A percentile compares a stretch with the other conserved stretches of the same genome.
Conservation (phyloP, 768 basidiomycete species). For the Hebeloma cylindrosporum region DNA sequence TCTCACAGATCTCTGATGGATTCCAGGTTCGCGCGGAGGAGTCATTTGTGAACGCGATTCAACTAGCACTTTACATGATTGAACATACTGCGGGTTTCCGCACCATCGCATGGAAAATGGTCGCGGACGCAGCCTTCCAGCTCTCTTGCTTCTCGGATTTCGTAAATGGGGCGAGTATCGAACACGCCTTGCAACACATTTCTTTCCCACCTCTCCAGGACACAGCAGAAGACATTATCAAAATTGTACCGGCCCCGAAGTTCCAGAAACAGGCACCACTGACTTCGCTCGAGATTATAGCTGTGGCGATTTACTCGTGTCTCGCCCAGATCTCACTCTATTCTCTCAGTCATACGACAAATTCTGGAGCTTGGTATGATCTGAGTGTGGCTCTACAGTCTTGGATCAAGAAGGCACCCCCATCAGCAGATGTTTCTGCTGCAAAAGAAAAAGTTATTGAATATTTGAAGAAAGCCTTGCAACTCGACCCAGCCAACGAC, state of each 20-base stretch:
- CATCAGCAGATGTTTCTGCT: slow-evolving; percentile 25
- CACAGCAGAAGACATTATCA: slow-evolving; percentile 41
- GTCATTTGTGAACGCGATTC: slow-evolving; percentile 66
- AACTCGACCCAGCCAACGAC: slow-evolving; percentile 68
- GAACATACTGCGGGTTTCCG: slow-evolving; percentile 62
- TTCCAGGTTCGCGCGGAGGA: slow-evolving; percentile 72
- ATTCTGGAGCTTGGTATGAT: slow-evolving; percentile 73
- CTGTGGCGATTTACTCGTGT: slow-evolving; percentile 58
- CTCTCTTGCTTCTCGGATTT: slow-evolving; percentile 57
- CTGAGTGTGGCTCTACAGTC: slow-evolving; percentile 60
- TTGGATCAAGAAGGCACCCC: slow-evolving; percentile 37
- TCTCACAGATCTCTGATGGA: slow-evolving; percentile 61
- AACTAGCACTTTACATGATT: slow-evolving; percentile 48
- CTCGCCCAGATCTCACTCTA: slow-evolving; percentile 61
- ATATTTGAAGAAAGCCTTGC: slow-evolving; percentile 70
- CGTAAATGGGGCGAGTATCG: slow-evolving; percentile 41
- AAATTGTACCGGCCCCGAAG: slow-evolving; percentile 36
- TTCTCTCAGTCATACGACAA: slow-evolving; percentile 46
- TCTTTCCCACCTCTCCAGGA: slow-evolving; percentile 39
- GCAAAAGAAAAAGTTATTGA: slow-evolving; percentile 44
- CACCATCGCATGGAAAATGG: slow-evolving; percentile 77
- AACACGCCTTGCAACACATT: slow-evolving; percentile 33
- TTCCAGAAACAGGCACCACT: slow-evolving; percentile 23
- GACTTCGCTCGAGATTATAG: slow-evolving; percentile 39
- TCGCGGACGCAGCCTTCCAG: slow-evolving; percentile 73